Conservation (phyloP, 129 eudicot species). For the Artemisia argyi region DNA sequence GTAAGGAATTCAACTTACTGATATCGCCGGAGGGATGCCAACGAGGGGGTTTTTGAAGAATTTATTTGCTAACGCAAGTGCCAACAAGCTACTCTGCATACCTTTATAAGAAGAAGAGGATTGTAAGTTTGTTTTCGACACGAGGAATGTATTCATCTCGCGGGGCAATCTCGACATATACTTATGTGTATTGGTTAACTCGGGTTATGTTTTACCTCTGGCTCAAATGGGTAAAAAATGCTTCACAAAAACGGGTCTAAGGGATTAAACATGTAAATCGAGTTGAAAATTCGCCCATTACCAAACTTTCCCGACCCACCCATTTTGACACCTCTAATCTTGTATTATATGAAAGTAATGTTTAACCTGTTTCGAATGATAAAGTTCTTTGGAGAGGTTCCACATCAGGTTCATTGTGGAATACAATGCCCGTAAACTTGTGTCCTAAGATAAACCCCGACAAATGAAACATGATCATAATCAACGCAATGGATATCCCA, state of each 20-base stretch:
- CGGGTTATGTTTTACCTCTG: too few relatives aligned
- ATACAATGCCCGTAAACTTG: slow-evolving; percentile 55
- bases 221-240: too few relatives aligned
- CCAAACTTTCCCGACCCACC: too few relatives aligned
- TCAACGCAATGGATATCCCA: slow-evolving; percentile 60
- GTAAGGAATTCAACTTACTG: slow-evolving; percentile 44
- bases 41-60: slow-evolving; percentile 81
- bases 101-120: slow-evolving; percentile 30
- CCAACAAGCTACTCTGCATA: slow-evolving; percentile 92
- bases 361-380: slow-evolving; percentile 74
- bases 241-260: too few relatives aligned
- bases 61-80: slow-evolving; percentile 84
- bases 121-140: neutral
- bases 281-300: too few relatives aligned
- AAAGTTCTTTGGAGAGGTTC: slow-evolving; percentile 84
- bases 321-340: neutral
- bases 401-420: slow-evolving; percentile 57
- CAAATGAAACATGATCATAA: slow-evolving; percentile 61
- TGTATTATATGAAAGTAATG: neutral
- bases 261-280: too few relatives aligned
- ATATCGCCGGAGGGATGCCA: slow-evolving; percentile 83
- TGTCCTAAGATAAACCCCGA: slow-evolving; percentile 67
- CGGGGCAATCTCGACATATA: neutral
- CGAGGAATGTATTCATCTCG: neutral
- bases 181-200: neutral